A percentile compares a stretch with the other conserved stretches of the same genome.
phyloP scores from a whole-genome alignment of 2,329 filamentous ascomycete species.

The Whalleya microplaca region DNA sequence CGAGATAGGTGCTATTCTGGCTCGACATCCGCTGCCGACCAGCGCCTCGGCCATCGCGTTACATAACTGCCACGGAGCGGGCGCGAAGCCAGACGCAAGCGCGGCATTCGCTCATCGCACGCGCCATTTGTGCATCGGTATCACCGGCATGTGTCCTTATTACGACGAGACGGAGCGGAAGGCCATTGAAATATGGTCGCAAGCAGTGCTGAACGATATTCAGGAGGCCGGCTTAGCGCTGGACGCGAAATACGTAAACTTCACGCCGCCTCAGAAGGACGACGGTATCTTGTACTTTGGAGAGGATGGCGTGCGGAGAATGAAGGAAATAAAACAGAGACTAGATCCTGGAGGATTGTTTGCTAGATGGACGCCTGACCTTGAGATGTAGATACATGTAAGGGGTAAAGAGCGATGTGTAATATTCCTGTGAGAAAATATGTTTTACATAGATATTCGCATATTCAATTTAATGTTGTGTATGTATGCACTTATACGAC shows the following conservation, averaged over 20 bases:
- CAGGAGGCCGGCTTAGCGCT: neutral
- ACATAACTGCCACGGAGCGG: constrained; percentile 10
- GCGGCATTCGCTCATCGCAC: constrained; percentile 5
- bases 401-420: neutral
- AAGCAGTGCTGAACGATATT: constrained; percentile 1
- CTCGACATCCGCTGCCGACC: constrained; percentile 4
- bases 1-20: constrained; percentile 3
- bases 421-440: neutral
- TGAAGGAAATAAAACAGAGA: constrained; percentile 5
- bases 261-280: constrained; percentile 2
- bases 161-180: neutral
- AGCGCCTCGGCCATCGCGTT: constrained; percentile 1
- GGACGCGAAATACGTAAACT: constrained; percentile 8
- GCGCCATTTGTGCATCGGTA: constrained; percentile 1
- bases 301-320: neutral
- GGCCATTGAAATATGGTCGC: neutral
- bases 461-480: neutral
- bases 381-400: neutral
- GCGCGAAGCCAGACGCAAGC: neutral
- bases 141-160: neutral
- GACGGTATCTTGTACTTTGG: constrained; percentile 11
- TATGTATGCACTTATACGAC: neutral
- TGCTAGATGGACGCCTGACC: constrained; percentile 5
- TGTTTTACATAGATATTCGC: too few relatives aligned
- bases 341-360: constrained; percentile 1